phyloP scores from a whole-genome alignment of 2,329 filamentous ascomycete genomes.

The Talaromyces sp. region DNA sequence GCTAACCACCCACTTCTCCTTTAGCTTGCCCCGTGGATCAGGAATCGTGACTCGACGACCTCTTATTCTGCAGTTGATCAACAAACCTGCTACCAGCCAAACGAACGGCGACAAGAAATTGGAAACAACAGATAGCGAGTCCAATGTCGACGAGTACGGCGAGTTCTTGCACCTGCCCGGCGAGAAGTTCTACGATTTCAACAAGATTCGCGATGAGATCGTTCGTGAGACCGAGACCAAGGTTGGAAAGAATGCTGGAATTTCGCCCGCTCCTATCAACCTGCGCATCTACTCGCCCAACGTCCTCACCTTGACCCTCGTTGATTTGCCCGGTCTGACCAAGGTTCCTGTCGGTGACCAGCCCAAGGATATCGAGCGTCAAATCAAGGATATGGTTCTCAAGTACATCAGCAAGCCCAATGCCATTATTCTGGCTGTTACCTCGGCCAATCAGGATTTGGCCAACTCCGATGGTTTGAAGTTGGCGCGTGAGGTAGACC shows the following conservation, averaged over 20 bases:
- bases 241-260: slow-evolving; percentile 93
- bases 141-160: slow-evolving; percentile 95
- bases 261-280: slow-evolving; percentile 96
- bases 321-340: slow-evolving; percentile 93
- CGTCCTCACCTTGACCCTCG: slow-evolving; percentile 92
- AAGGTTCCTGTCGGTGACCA: slow-evolving; percentile 97
- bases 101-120: slow-evolving; percentile 71
- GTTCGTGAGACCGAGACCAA: slow-evolving; percentile 94
- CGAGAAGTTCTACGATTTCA: slow-evolving; percentile 97
- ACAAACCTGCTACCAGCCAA: slow-evolving; percentile 68
- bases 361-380: slow-evolving; percentile 91
- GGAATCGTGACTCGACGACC: slow-evolving; percentile 96
- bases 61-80: slow-evolving; percentile 96
- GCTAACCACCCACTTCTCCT: slow-evolving; percentile 28
- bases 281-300: slow-evolving; percentile 98
- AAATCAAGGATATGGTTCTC: slow-evolving; percentile 96
- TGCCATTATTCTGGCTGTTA: slow-evolving; percentile 95
- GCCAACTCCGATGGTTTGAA: slow-evolving; percentile 98
- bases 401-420: slow-evolving; percentile 99
- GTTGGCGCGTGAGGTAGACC: slow-evolving; percentile 93
- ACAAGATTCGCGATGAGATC: slow-evolving; percentile 98
- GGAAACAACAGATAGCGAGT: slow-evolving; percentile 75
- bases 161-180: slow-evolving; percentile 98
- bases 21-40: slow-evolving; percentile 89
- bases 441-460: slow-evolving; percentile 94